Percentiles rank a stretch among this genome's conserved stretches.
These are phyloP conservation scores for Ophiostoma sp. DNA, from an alignment of 2,329 filamentous ascomycete species.

Conservation along the genomic window DNA sequence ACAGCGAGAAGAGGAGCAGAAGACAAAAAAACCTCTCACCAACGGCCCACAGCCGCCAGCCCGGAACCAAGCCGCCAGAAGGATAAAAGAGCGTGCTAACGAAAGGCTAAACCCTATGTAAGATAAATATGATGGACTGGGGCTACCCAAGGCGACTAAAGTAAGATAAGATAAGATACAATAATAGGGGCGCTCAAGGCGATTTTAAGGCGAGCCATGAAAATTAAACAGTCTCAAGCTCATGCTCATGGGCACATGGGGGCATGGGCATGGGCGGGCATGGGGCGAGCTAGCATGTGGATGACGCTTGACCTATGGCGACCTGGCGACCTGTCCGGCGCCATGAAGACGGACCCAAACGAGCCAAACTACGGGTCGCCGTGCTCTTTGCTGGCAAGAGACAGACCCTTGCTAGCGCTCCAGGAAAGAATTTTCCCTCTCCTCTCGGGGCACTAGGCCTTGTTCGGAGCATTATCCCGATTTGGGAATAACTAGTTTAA, in stretches of 20 bases:
- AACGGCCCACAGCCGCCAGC: not conserved
- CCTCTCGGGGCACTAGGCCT: not conserved
- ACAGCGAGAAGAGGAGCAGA: not conserved
- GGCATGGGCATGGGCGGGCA: not conserved
- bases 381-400: slow-evolving; percentile 2
- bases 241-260: not conserved
- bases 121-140: not conserved
- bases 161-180: not conserved
- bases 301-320: not conserved
- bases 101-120: too few relatives aligned
- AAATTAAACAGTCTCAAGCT: not conserved
- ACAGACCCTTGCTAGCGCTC: not conserved
- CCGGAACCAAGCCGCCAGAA: slow-evolving; percentile 6
- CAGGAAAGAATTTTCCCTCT: not conserved
- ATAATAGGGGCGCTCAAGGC: not conserved
- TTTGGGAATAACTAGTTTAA: not conserved
- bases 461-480: not conserved
- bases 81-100: not conserved
- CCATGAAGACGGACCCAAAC: slow-evolving; percentile 3
- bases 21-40: not conserved
- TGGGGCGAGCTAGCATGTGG: not conserved
- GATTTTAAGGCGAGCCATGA: not conserved
- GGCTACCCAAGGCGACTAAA: not conserved
- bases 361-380: not conserved
- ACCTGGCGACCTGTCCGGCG: not conserved